Evolutionary conservation across 495 filamentous ascomycete genomes (phyloP).

Genomic region (Aspergillus nanangensis): DNA sequence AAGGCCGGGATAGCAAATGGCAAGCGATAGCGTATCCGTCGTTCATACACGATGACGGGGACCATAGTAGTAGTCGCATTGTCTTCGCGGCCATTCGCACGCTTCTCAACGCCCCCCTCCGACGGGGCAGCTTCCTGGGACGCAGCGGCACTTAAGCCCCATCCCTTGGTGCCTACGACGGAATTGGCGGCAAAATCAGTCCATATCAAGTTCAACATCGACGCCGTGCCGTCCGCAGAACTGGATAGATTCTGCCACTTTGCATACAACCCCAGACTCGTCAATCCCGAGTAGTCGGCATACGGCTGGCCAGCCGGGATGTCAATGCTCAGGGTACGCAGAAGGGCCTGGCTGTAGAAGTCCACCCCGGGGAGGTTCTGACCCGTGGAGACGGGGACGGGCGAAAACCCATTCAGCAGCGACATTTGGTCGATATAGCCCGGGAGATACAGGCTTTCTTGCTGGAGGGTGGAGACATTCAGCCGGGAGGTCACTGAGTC

Average conservation of each 20-base stretch:
- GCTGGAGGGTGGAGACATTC: not conserved
- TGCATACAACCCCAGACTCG: not conserved
- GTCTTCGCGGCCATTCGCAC: too few species aligned
- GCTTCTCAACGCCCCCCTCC: not conserved
- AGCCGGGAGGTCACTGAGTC: not conserved
- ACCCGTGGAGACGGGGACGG: not conserved
- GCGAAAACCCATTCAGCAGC: not conserved
- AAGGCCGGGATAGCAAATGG: slow-evolving; percentile 32
- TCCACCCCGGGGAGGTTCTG: slow-evolving; percentile 17
- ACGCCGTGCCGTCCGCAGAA: slow-evolving; percentile 3
- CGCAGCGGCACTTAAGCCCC: slow-evolving; percentile 3
- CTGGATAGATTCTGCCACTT: slow-evolving; percentile 10
- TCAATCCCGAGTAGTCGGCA: slow-evolving; percentile 6
- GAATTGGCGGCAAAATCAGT: slow-evolving; percentile 34
- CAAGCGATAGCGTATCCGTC: slow-evolving; percentile 23
- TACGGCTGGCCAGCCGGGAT: not conserved
- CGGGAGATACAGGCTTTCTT: slow-evolving; percentile 2
- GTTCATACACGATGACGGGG: slow-evolving; percentile 17
- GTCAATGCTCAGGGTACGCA: slow-evolving; percentile 10
- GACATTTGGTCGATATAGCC: slow-evolving; percentile 1
- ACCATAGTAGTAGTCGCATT: slow-evolving; percentile 1
- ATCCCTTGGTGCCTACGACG: slow-evolving; percentile 28
- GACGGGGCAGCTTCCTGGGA: not conserved
- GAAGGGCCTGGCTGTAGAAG: slow-evolving; percentile 10
- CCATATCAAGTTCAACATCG: slow-evolving; percentile 38